Evolutionary conservation across 2,329 filamentous ascomycete genomes (phyloP), one percentile per base, ranked within the genome.

Genomic region (Chrysoporthe austroafricana): DNA sequence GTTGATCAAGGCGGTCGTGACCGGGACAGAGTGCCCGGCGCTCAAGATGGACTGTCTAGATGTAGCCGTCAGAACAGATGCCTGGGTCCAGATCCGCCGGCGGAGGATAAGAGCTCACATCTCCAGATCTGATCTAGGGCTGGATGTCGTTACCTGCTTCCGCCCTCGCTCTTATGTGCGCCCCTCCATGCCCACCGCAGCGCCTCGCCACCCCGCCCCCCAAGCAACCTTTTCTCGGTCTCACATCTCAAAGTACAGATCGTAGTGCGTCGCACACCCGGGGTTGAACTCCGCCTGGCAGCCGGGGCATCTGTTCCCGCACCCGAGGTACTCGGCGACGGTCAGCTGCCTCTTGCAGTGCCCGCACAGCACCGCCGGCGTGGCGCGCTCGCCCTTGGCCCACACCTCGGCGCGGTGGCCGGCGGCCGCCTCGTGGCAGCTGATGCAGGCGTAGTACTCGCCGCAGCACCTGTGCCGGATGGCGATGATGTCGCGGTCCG

Each of bases 381-480:
- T 63, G 4, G 48, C n/a, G 9, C 71, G 69, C 21, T 73, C 65
- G 3, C 43, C 14, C 7, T 43, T 66, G 7, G 69, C 62, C 72
- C 72, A 73, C 46, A 71, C 68, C 13, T 63, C 46, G 4, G 71
- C 21, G 11, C 50, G 13, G 57, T 73, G 72, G 14, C 26, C 34
- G 18, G 68, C 71, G 34, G 72, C 21, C 0, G 67, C 72, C 5
- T 72, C 69, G 59, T 73, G 72, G 54, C 72, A 73, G 68, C 68
- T 70, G 54, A 71, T 71, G 62, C 72, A 73, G 54, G 72, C 72
- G 63, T 73, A 73, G 63, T 72, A 73, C 4, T 72, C 50, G n/a
- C 63, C 66, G 57, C 72, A 73, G 70, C 72, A 73, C 50, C 65
- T 69, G 68, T 73, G 72, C 26, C 67, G 70, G 48, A 73, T 73